Evolutionary conservation across 2,329 filamentous ascomycete genomes (phyloP).

Genomic region (Aureobasidium vineae): DNA sequence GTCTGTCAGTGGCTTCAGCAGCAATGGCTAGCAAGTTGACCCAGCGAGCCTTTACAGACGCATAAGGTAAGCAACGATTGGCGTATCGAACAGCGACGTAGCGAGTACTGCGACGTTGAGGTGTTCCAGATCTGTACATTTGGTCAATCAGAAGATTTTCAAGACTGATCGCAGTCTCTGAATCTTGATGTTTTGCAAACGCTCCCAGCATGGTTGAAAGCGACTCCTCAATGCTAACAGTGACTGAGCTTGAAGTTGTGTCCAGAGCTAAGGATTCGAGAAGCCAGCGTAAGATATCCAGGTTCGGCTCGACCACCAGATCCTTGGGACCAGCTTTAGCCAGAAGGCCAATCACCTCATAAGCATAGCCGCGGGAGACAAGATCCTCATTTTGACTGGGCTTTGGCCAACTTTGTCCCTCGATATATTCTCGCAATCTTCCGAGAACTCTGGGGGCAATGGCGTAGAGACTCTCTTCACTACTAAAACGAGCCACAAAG

Average conservation of each 20-base stretch:
- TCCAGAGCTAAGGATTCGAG: constrained; percentile 82
- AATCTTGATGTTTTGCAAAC: constrained; percentile 49
- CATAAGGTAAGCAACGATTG: constrained; percentile 80
- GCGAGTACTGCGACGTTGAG: constrained; percentile 62
- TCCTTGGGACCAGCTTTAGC: constrained; percentile 63
- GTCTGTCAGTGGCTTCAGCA: constrained; percentile 64
- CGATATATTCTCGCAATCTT: constrained; percentile 69
- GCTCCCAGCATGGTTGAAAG: constrained; percentile 72
- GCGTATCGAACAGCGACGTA: constrained; percentile 86
- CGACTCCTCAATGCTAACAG: constrained; percentile 85
- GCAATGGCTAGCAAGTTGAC: constrained; percentile 80
- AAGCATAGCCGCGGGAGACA: constrained; percentile 72
- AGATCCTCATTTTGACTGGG: constrained; percentile 57
- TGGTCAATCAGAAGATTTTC: constrained; percentile 65
- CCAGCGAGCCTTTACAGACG: constrained; percentile 77
- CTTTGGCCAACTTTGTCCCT: constrained; percentile 78
- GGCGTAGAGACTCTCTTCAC: constrained; percentile 57
- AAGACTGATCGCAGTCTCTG: constrained; percentile 45
- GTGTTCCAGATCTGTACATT: constrained; percentile 38
- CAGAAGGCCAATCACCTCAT: constrained; percentile 85
- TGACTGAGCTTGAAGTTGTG: constrained; percentile 67
- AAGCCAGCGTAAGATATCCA: constrained; percentile 68
- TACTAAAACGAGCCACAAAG: constrained; percentile 77
- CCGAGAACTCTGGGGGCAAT: constrained; percentile 68
- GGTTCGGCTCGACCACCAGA: constrained; percentile 52